phyloP scores from a whole-genome alignment of 495 filamentous ascomycete species.

The Pseudevernia furfuracea region DNA sequence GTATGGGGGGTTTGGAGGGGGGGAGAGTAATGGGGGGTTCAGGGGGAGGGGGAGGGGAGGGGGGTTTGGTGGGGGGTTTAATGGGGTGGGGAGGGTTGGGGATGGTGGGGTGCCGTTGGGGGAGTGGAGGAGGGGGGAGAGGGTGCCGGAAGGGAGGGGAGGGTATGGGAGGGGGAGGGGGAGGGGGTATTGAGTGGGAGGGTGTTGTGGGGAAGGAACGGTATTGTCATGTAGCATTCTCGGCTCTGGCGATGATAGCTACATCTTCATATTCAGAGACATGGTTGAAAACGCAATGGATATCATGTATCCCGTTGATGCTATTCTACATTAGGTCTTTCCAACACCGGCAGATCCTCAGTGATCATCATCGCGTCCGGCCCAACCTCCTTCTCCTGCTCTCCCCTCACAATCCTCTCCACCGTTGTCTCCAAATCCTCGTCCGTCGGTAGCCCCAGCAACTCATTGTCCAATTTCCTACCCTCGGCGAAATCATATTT shows the following conservation, averaged over 20 bases:
- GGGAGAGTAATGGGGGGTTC: slow-evolving; percentile 45
- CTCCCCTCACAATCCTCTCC: slow-evolving; percentile 27
- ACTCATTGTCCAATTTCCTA: slow-evolving; percentile 28
- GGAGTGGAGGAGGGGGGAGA: slow-evolving; percentile 54
- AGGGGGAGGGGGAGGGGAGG: slow-evolving; percentile 47
- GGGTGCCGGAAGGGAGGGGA: slow-evolving; percentile 40
- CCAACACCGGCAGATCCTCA: neutral
- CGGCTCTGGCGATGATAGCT: neutral
- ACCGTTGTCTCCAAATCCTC: slow-evolving; percentile 31
- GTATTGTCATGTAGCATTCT: neutral
- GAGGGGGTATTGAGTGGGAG: slow-evolving; percentile 10
- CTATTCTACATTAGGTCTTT: neutral
- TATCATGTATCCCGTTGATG: neutral
- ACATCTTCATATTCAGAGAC: neutral
- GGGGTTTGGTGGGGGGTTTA: slow-evolving; percentile 32
- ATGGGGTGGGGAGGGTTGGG: slow-evolving; percentile 31
- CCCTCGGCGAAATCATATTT: slow-evolving; percentile 31
- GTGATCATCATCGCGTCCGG: slow-evolving; percentile 2
- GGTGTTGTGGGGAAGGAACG: neutral
- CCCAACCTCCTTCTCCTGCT: neutral
- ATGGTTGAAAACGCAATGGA: too few species aligned
- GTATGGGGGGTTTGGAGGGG: slow-evolving; percentile 38
- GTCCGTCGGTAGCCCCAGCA: slow-evolving; percentile 28
- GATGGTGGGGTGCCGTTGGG: slow-evolving; percentile 42
- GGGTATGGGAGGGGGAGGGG: slow-evolving; percentile 33